Base-by-base conservation (phyloP, 2,329 filamentous ascomycete species). In the Dactylellina sp. region DNA sequence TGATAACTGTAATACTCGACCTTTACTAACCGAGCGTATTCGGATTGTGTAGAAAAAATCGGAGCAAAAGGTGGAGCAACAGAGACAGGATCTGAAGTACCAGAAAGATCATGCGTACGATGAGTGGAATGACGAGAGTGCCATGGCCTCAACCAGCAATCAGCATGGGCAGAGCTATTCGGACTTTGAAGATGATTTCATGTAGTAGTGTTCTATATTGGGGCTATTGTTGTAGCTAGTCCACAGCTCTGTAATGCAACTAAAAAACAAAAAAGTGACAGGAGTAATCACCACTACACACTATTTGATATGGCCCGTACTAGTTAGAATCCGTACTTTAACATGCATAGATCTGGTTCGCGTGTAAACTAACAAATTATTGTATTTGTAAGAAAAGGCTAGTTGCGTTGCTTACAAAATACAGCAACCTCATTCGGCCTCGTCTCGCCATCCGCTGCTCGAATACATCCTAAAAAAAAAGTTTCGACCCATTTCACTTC, bases 41-140 rank as follows among this genome's bases (percentile, higher is more conserved):
- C 82, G 84, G 75, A 81, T 80, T 35, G 7, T 57, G 42, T 61
- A 91, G 90, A 89, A 87, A 82, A 93, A 93, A 80, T 90, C 93
- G 80, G 91, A 95, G 78, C 88, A 87, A 0, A 84, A 84, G 39
- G 80, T 93, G 50, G 87, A 89, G 55, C 89, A 92, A 81, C 92
- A 97, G 83, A 86, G 92, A 76, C 91, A 92, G 81, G 90, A 96
- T 82, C 87, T 94, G 82, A 96, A 96, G 81, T 96, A 89, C 86
- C 92, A 96, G 82, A 95, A 95, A 82, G 93, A 97, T n/a, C 94
- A 99, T 82, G 94, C 93, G 1, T 99, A 99, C 81, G 95, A 98
- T 80, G 93, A 97, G 50, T 82, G 97, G 61, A 93, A 97, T 81
- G 88, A 87, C 2, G 92, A 96, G 61, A 91, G 97, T 68, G 90